A percentile compares a stretch with the other conserved stretches of the same genome.
These are phyloP conservation scores for Lecanicillium sp. DNA, from an alignment of 2,329 filamentous ascomycete species.

Conservation along the genomic window DNA sequence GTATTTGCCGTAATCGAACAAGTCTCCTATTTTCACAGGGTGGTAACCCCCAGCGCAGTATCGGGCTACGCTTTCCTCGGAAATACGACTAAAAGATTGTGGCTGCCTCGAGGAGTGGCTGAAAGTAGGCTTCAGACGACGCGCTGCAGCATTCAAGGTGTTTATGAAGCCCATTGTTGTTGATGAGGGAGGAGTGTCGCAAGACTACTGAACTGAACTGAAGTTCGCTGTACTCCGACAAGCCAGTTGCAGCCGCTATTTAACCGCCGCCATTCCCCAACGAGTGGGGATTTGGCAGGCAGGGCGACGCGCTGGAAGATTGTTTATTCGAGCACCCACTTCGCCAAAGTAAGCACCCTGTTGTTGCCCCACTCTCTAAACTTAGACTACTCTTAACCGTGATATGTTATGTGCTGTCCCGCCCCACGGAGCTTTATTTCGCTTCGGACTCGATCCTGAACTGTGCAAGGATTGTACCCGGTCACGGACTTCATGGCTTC, in stretches of 20 bases:
- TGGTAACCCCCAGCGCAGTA: constrained; percentile 16
- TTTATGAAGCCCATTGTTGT: constrained; percentile 1
- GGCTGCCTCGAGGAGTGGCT: neutral
- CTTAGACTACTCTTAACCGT: too few relatives aligned
- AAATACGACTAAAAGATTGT: constrained; percentile 1
- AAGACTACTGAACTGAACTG: neutral
- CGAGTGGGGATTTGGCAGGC: too few relatives aligned
- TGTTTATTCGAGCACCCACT: neutral
- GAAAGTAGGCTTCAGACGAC: neutral
- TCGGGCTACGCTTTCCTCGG: constrained; percentile 9
- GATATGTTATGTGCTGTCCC: too few relatives aligned
- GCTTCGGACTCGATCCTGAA: too few relatives aligned
- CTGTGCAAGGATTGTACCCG: too few relatives aligned
- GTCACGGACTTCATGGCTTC: too few relatives aligned
- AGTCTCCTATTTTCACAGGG: constrained; percentile 16
- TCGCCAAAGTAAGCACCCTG: too few relatives aligned
- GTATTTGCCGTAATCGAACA: constrained; percentile 13
- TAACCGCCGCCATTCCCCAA: too few relatives aligned
- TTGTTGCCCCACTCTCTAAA: too few relatives aligned
- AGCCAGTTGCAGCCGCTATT: too few relatives aligned
- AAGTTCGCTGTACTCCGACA: neutral
- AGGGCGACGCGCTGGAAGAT: neutral
- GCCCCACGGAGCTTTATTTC: too few relatives aligned
- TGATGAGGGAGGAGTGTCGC: neutral
- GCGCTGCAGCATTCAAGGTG: neutral